Base-by-base conservation (phyloP, 768 basidiomycete genomes). In the Guyanaporus albipodus region DNA sequence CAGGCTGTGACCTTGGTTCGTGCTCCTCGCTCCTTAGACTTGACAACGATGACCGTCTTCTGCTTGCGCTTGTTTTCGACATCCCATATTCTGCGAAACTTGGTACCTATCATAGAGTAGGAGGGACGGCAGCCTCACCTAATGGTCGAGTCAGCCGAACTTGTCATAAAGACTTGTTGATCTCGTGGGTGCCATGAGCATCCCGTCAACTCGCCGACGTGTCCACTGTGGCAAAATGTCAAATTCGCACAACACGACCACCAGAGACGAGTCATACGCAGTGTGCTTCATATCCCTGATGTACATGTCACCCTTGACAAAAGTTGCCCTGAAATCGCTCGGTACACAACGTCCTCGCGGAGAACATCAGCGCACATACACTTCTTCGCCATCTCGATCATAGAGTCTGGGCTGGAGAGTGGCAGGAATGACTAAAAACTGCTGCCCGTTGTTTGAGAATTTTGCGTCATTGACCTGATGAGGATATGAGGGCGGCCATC, bases 241-340 rank as follows among this genome's bases (percentile, higher is more conserved):
- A 61, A 45, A 15, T 21, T 34, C 10, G 34, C 45, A 31, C 44
- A 32, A 41, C 21, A 28, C 26, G n/a, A 53, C 40, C 17, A 50
- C 34, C 38, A 22, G 42, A 38, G 55, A 50, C 8, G 23, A 48
- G 39, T 73, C 92, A 55, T 58, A 95, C 95, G 86, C 78, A n/a
- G 96, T 99, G 62, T 98, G 86, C 68, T 91, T 91, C 90, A 99
- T 94, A 69, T 99, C 96, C 46, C 96, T 86, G 56, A 99, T 89
- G 66, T 98, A 99, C 49, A 89, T 91, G 69, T 99, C 96, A 27
- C 96, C 96, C 70, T 98, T 98, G 62, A 91, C 75, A 65, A 78
- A 86, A 48, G 83, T 83, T 52, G 83, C 81, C 68, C 87, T 87
- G 59, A 46, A 58, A 73, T 75, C 70, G 75, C 71, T 80, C 64